These are phyloP conservation scores for Isoetes engelmannii DNA, from an alignment of 83 land plant species.

Conservation along the genomic window DNA sequence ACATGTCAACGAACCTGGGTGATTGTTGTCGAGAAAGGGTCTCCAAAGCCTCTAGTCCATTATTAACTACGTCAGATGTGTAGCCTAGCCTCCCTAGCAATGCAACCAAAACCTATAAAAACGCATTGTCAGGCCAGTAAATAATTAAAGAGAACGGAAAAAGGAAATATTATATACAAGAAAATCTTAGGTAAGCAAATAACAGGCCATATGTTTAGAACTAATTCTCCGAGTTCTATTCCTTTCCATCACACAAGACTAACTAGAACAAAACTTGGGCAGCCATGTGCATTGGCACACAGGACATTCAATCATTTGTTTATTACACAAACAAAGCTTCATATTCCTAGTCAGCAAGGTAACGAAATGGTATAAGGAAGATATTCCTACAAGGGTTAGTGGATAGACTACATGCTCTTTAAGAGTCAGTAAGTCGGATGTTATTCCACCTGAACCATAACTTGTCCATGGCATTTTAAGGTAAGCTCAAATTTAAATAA, in stretches of 20 bases:
- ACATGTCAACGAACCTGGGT: neutral
- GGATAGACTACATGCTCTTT: neutral
- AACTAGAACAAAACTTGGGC: no score
- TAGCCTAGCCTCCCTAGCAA: neutral
- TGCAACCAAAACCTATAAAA: neutral
- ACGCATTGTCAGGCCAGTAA: neutral
- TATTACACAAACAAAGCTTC: neutral
- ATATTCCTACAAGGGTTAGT: neutral
- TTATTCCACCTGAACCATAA: neutral
- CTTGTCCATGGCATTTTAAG: neutral
- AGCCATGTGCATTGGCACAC: no score
- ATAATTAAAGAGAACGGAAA: no score
- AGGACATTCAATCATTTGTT: no score
- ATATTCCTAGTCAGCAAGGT: neutral
- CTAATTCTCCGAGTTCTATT: no score
- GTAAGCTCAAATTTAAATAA: no score
- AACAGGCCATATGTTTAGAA: no score
- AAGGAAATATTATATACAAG: no score
- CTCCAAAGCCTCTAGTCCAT: conserved; percentile 1
- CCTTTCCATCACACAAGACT: no score
- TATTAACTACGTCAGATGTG: neutral
- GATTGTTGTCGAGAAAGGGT: neutral
- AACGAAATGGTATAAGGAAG: no score
- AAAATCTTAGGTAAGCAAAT: no score
- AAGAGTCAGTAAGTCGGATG: neutral